These are phyloP conservation scores for Rutstroemia sp. DNA, from an alignment of 2,329 filamentous ascomycete species.

Conservation along the genomic window DNA sequence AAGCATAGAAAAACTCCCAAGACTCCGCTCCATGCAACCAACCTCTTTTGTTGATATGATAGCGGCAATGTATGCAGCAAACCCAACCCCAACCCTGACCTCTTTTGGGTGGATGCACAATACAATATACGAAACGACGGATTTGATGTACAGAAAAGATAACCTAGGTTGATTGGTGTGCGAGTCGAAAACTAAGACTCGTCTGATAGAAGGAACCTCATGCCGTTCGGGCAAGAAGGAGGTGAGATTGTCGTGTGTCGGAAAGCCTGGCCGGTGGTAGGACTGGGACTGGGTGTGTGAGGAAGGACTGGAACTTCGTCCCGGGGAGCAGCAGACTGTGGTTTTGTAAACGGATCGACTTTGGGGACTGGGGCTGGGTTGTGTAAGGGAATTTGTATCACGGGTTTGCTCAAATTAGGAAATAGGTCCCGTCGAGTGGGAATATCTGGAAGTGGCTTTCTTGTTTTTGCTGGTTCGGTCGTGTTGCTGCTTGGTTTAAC, in stretches of 20 bases:
- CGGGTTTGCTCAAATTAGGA: slow-evolving; percentile 9
- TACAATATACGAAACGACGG: background rate
- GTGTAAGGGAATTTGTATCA: background rate
- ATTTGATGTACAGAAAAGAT: background rate
- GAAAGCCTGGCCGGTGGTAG: slow-evolving; percentile 1
- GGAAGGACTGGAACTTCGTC: slow-evolving; percentile 3
- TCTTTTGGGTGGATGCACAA: background rate
- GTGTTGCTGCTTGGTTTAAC: slow-evolving; percentile 18
- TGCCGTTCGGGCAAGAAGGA: slow-evolving; percentile 32
- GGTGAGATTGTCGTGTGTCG: slow-evolving; percentile 37
- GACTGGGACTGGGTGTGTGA: slow-evolving; percentile 8
- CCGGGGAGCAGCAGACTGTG: background rate
- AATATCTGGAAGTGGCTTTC: background rate
- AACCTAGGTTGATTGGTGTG: background rate
- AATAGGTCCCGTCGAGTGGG: slow-evolving; percentile 8
- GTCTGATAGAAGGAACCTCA: slow-evolving; percentile 31
- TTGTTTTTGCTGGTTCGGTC: slow-evolving; percentile 6
- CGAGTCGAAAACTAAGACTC: background rate
- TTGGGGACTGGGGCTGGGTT: background rate
- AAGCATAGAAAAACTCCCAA: slow-evolving; percentile 3
- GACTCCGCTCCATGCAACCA: background rate
- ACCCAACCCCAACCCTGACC: no score
- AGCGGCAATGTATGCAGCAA: background rate
- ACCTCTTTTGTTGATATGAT: background rate
- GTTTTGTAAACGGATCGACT: background rate